phyloP scores from a whole-genome alignment of 768 basidiomycete genomes.

The Leccinum pellstonianum region DNA sequence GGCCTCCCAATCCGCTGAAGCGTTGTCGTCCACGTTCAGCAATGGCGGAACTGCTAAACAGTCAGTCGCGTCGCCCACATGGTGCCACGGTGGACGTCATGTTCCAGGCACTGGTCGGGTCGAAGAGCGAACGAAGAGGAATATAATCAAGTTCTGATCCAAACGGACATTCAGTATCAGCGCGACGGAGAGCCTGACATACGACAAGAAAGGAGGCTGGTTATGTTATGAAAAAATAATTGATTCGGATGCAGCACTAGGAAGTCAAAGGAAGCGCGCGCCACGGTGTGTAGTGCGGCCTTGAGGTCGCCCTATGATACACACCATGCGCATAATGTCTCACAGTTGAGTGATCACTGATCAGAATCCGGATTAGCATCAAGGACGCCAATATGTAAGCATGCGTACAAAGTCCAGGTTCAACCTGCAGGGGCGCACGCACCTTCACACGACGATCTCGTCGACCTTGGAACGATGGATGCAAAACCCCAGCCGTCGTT shows the following conservation, averaged over 20 bases:
- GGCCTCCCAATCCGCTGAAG: too few relatives aligned
- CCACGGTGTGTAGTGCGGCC: background rate
- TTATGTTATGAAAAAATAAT: background rate
- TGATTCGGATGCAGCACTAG: background rate
- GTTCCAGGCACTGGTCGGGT: too few relatives aligned
- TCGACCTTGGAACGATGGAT: conserved; percentile 70
- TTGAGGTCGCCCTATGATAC: background rate
- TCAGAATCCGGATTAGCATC: background rate
- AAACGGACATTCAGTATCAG: too few relatives aligned
- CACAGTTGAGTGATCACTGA: background rate
- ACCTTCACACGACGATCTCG: conserved; percentile 42
- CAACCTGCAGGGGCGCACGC: background rate
- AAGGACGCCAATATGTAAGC: background rate
- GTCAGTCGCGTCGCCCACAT: too few relatives aligned
- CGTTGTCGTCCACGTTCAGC: too few relatives aligned
- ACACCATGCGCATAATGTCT: background rate
- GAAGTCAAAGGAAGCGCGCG: background rate
- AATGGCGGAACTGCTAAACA: too few relatives aligned
- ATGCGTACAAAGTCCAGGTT: background rate
- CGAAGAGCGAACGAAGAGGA: background rate
- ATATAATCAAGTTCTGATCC: too few relatives aligned
- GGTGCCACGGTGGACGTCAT: too few relatives aligned
- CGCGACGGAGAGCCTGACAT: too few relatives aligned
- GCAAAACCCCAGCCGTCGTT: conserved; percentile 48
- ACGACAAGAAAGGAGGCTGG: background rate